A percentile compares a stretch with the other conserved stretches of the same genome.
Conservation (phyloP, 2,329 filamentous ascomycete species). For the Escovopsis sp. region DNA sequence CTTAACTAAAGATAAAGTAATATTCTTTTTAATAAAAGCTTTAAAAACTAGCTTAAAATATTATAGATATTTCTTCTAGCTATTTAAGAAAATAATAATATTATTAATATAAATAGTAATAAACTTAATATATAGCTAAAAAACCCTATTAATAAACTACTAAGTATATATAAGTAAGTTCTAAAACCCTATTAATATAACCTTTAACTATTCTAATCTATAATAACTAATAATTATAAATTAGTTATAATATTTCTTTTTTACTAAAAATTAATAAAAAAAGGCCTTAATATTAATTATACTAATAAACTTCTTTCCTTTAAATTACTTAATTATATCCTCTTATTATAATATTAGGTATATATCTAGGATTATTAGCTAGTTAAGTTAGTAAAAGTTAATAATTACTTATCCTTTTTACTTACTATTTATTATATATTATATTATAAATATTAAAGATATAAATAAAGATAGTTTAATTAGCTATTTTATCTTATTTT, state of each 20-base stretch:
- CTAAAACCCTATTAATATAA: neutral
- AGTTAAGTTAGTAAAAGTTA: neutral
- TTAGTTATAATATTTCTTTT: too few species aligned
- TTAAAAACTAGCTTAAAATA: neutral
- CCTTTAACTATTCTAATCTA: neutral
- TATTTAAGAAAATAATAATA: neutral
- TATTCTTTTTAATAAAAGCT: neutral
- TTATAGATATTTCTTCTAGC: neutral
- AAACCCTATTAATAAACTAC: too few species aligned
- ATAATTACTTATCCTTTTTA: too few species aligned
- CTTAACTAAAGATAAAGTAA: neutral
- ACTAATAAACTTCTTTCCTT: neutral
- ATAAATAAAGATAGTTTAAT: too few species aligned
- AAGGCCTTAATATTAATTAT: neutral
- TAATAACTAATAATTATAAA: neutral
- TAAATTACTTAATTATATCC: too few species aligned
- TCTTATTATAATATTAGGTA: too few species aligned
- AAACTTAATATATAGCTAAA: neutral
- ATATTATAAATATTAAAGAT: neutral
- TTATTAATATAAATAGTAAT: neutral
- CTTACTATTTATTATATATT: neutral
- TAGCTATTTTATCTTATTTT: too few species aligned
- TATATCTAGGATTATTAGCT: too few species aligned
- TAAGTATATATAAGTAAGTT: too few species aligned
- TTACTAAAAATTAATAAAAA: too few species aligned